phyloP scores from a whole-genome alignment of 495 filamentous ascomycete genomes.

The Penicillium ochrochloron region DNA sequence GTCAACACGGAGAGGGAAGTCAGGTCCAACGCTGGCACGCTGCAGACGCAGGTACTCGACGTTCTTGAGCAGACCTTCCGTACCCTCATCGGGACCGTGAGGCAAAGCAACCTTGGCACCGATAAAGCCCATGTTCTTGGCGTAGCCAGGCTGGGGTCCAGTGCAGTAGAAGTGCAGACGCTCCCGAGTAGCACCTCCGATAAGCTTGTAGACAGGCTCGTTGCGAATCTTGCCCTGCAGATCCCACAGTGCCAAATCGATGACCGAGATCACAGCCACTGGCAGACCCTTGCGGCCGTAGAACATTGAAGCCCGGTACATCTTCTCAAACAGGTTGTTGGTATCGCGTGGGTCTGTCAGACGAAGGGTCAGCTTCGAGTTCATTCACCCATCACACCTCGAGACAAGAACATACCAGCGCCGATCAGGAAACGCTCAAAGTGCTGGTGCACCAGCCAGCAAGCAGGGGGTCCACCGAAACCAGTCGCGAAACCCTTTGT shows the following conservation, averaged over 20 bases:
- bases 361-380: neutral
- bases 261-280: slow-evolving; percentile 88
- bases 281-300: slow-evolving; percentile 92
- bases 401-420: slow-evolving; percentile 51
- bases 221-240: slow-evolving; percentile 84
- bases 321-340: slow-evolving; percentile 89
- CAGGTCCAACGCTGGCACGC: slow-evolving; percentile 79
- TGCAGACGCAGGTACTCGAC: slow-evolving; percentile 84
- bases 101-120: slow-evolving; percentile 88
- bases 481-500: slow-evolving; percentile 91
- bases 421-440: slow-evolving; percentile 90
- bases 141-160: slow-evolving; percentile 76
- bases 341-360: slow-evolving; percentile 77
- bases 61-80: slow-evolving; percentile 81
- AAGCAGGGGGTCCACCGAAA: slow-evolving; percentile 90
- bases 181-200: slow-evolving; percentile 81
- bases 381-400: neutral
- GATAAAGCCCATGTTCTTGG: slow-evolving; percentile 83
- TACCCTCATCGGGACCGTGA: slow-evolving; percentile 84
- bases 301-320: slow-evolving; percentile 95
- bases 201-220: slow-evolving; percentile 93
- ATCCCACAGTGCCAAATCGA: slow-evolving; percentile 92
- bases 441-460: slow-evolving; percentile 90
- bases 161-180: slow-evolving; percentile 93
- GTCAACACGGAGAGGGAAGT: slow-evolving; percentile 92